Conservation (phyloP, 1,284 basidiomycete genomes). For the Leccinum variabile region DNA sequence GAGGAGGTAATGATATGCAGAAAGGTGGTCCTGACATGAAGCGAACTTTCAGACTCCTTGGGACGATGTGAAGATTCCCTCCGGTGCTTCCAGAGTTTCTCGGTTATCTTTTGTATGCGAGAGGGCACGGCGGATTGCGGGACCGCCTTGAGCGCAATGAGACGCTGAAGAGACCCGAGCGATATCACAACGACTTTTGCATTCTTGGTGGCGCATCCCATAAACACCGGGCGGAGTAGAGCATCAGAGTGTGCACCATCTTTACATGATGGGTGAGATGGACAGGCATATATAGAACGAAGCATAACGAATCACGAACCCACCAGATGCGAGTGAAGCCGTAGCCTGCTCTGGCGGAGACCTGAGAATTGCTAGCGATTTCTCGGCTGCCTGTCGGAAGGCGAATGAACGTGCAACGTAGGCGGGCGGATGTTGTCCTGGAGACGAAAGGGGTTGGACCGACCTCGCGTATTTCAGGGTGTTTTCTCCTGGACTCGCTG, state of each 20-base stretch:
- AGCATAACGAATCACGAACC: constrained; percentile 25
- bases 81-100: constrained; percentile 27
- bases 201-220: constrained; percentile 92
- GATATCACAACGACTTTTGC: constrained; percentile 93
- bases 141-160: constrained; percentile 86
- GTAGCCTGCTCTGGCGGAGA: constrained; percentile 71
- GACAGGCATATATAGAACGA: neutral
- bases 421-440: no score
- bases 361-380: constrained; percentile 77
- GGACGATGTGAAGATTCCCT: constrained; percentile 33
- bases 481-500: no score
- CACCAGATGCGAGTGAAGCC: constrained; percentile 62
- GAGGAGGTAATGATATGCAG: neutral
- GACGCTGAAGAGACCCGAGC: constrained; percentile 86
- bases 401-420: neutral
- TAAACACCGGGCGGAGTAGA: constrained; percentile 86
- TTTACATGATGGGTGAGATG: constrained; percentile 32
- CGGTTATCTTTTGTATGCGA: constrained; percentile 33
- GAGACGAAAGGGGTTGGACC: no score
- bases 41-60: constrained; percentile 31
- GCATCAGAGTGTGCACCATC: constrained; percentile 80
- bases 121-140: constrained; percentile 69
- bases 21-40: constrained; percentile 24
- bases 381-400: constrained; percentile 70
- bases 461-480: no score